A percentile compares a stretch with the other conserved stretches of the same genome.
Evolutionary conservation across 2,329 filamentous ascomycete species (phyloP).

Genomic region (Metarhizium robertsii): DNA sequence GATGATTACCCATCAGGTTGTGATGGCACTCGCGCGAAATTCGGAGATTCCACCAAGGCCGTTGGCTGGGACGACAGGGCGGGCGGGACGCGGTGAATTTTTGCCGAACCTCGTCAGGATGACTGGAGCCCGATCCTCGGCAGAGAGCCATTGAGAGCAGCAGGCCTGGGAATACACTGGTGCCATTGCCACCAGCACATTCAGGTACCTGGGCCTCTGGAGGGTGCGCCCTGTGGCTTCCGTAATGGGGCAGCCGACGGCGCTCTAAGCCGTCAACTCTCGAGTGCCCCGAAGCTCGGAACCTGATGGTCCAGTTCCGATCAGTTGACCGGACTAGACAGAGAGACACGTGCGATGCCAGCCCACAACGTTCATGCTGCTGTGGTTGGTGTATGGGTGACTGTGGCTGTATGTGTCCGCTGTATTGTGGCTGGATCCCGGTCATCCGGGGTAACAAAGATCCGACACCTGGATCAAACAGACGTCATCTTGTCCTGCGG

Average conservation of each 20-base stretch:
- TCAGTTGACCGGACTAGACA: neutral
- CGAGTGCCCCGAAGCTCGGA: no score
- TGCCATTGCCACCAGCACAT: no score
- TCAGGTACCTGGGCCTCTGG: neutral
- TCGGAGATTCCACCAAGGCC: constrained; percentile 3
- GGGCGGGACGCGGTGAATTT: neutral
- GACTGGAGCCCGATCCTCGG: neutral
- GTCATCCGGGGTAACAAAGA: neutral
- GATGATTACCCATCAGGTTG: neutral
- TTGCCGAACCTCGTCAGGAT: neutral
- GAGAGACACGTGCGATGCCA: no score
- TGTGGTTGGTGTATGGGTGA: neutral
- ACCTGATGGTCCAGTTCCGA: neutral
- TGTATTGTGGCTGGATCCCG: neutral
- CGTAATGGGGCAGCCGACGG: no score
- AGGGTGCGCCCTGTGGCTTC: neutral
- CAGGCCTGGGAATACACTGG: neutral
- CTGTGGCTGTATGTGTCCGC: neutral
- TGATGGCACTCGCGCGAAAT: constrained; percentile 1
- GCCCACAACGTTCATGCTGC: neutral
- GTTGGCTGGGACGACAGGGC: neutral
- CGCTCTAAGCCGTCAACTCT: no score
- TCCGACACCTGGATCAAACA: neutral
- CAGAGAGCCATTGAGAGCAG: neutral
- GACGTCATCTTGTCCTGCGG: neutral